Percentiles rank a stretch among this genome's conserved stretches.
Conservation (phyloP, 2,329 filamentous ascomycete genomes). For the Arthrobotrys entomopaga region DNA sequence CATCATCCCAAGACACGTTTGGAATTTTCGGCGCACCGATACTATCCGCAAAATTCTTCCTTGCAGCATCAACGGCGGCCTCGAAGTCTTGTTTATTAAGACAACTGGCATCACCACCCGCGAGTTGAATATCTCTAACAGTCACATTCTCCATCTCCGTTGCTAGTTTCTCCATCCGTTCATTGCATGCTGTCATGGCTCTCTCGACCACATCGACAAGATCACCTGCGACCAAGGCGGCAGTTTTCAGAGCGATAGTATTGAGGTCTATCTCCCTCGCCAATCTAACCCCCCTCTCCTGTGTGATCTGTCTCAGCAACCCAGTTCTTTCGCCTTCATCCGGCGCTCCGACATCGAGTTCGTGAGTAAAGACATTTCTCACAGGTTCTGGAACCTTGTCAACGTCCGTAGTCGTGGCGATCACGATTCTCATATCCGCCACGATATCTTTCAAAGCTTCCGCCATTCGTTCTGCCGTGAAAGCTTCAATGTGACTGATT, state of each 20-base stretch:
- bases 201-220: slow-evolving; percentile 93
- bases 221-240: slow-evolving; percentile 92
- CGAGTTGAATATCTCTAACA: slow-evolving; percentile 83
- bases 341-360: slow-evolving; percentile 90
- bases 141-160: slow-evolving; percentile 67
- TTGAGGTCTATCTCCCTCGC: slow-evolving; percentile 85
- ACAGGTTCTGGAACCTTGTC: slow-evolving; percentile 89
- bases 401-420: slow-evolving; percentile 93
- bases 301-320: slow-evolving; percentile 81
- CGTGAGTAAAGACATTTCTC: slow-evolving; percentile 90
- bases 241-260: slow-evolving; percentile 90
- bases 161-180: slow-evolving; percentile 79
- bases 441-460: slow-evolving; percentile 85
- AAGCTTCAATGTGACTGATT: slow-evolving; percentile 87
- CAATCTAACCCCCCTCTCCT: slow-evolving; percentile 78
- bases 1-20: slow-evolving; percentile 95
- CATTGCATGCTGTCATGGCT: slow-evolving; percentile 78
- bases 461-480: slow-evolving; percentile 89
- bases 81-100: slow-evolving; percentile 88
- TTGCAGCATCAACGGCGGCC: slow-evolving; percentile 89
- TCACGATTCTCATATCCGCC: slow-evolving; percentile 79
- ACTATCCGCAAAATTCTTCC: slow-evolving; percentile 97
- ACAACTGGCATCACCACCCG: slow-evolving; percentile 82
- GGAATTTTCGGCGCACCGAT: slow-evolving; percentile 98
- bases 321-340: slow-evolving; percentile 92